These are phyloP conservation scores for Candida taoyuanica DNA, from an alignment of 805 yeast genomes.

Conservation along the genomic window DNA sequence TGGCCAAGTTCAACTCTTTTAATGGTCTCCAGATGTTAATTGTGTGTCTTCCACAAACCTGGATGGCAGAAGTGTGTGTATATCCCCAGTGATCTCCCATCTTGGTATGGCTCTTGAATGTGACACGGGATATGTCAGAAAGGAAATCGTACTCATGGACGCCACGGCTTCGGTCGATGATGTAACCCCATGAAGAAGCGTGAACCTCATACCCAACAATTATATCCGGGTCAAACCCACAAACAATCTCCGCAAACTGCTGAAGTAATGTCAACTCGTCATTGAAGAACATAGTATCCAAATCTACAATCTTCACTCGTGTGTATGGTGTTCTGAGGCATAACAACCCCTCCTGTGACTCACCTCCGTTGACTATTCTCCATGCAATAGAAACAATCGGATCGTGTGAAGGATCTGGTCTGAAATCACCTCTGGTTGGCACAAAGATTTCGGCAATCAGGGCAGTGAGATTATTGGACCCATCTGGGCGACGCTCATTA, in stretches of 20 bases:
- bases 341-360: slow-evolving; percentile 34
- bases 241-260: slow-evolving; percentile 50
- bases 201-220: slow-evolving; percentile 83
- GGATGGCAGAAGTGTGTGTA: slow-evolving; percentile 66
- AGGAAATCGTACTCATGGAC: slow-evolving; percentile 48
- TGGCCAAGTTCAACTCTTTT: slow-evolving; percentile 58
- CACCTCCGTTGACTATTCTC: slow-evolving; percentile 45
- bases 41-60: slow-evolving; percentile 75
- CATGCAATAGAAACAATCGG: slow-evolving; percentile 58
- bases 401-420: slow-evolving; percentile 67
- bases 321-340: slow-evolving; percentile 28
- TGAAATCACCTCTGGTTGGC: slow-evolving; percentile 41
- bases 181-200: slow-evolving; percentile 83
- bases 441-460: slow-evolving; percentile 67
- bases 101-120: slow-evolving; percentile 43
- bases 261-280: slow-evolving; percentile 59
- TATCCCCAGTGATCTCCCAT: slow-evolving; percentile 75
- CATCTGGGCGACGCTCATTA: slow-evolving; percentile 34
- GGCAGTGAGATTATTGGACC: slow-evolving; percentile 47
- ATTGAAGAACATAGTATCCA: slow-evolving; percentile 29
- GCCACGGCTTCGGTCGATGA: slow-evolving; percentile 56
- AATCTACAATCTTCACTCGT: slow-evolving; percentile 3
- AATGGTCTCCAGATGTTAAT: slow-evolving; percentile 82
- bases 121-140: slow-evolving; percentile 59
- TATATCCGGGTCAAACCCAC: slow-evolving; percentile 78